These are phyloP conservation scores for Asclepias syriaca DNA, from an alignment of 257 asterid species.

Conservation along the genomic window DNA sequence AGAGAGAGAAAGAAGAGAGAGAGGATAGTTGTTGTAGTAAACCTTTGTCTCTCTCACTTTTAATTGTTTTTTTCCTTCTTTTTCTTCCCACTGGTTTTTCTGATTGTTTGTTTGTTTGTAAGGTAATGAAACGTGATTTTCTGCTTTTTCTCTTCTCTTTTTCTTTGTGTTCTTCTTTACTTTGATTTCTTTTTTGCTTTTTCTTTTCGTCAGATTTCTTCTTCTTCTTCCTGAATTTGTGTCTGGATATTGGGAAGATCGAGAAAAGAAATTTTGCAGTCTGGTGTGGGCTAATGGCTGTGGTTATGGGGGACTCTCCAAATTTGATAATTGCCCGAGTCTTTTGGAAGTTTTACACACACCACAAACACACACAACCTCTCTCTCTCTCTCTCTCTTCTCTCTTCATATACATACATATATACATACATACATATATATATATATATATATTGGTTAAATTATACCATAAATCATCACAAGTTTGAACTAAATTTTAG, in stretches of 20 bases:
- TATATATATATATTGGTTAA: too few species aligned
- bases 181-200: too few species aligned
- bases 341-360: not conserved
- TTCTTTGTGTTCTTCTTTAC: too few species aligned
- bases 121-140: not conserved
- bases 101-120: not conserved
- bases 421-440: too few species aligned
- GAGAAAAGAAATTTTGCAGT: not conserved
- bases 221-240: too few species aligned
- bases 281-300: not conserved
- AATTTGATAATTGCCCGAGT: slow-evolving; percentile 1
- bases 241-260: not conserved
- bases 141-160: not conserved
- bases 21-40: not conserved
- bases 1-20: not conserved
- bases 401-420: too few species aligned
- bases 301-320: not conserved
- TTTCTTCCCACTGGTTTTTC: not conserved
- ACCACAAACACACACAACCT: not conserved
- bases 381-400: not conserved
- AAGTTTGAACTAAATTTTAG: too few species aligned
- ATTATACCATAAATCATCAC: too few species aligned
- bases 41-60: slow-evolving; percentile 16
- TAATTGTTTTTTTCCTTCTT: too few species aligned
- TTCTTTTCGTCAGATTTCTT: too few species aligned